Base-by-base conservation (phyloP, 805 yeast species). In the Hagleromyces aurorensis region DNA sequence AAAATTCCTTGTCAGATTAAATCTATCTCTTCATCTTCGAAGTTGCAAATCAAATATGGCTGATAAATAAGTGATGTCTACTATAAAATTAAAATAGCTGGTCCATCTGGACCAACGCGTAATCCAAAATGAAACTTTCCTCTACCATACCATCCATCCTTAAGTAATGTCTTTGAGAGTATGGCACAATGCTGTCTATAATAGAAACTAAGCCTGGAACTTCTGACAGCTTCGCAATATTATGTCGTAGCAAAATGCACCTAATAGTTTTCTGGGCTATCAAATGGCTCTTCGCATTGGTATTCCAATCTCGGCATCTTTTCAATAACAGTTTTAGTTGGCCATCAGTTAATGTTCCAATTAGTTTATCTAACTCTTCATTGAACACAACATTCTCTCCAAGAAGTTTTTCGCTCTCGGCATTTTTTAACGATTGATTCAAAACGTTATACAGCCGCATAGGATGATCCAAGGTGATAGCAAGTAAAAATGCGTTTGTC, bases 221-320 rank as follows among this genome's bases (percentile, higher is more conserved):
- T 43, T 72, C 74, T 40, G 70, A 66, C 27, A 87, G 54, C 33
- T 65, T 65, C 12, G 72, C 74, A 17, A 78, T 62, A 13, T 68
- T 61, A 43, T 73, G 72, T 26, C 63, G 64, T 23, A 61, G 57
- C 36, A 91, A 60, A 19, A 89, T 58, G 14, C 82, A 77, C 40
- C 72, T 67, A 30, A 89, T 65, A 23, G 86, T 59, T 34, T 74
- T 75, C 57, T 89, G 98, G 8, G 95, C 82, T 33, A 84, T 70
- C 29, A 70, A 74, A 48, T 83, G 83, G 20, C 84, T 76, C 48
- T 75, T 74, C 30, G 83, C 80, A 55, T 85, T 89, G 25, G 93
- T 78, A 54, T 91, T 91, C 99, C 99, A 91, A 51, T 85, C 94
- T 45, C 96, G 72, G 13, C 87, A 66, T 46, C 94, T 76, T 48